Evolutionary conservation across 2,329 filamentous ascomycete species (phyloP), one percentile per base, ranked within the genome.

Genomic region (Ilyonectria destructans): DNA sequence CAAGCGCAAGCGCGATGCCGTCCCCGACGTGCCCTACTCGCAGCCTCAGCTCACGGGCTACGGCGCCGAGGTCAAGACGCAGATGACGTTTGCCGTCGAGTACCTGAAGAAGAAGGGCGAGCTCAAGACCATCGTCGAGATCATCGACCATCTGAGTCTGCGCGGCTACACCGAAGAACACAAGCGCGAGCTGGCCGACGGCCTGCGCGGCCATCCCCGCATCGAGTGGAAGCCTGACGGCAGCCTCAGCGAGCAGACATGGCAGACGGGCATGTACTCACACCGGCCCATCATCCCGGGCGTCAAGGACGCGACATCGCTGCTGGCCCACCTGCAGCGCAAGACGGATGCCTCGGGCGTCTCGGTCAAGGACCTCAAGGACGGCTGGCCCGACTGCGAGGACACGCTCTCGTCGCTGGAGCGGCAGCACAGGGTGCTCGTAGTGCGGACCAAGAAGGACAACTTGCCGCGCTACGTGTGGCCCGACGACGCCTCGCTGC

Each of bases 391-490:
- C 26, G 91, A 92, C 75, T 97, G 94, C 77, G 91, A 95, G 68
- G 89, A 92, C 21, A 89, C 92, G 10, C 92, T 99, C 79, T 89
- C 92, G 70, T 86, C 89, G 73, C 87, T 99, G 58, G 96, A 98
- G 84, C 83, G 82, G 46, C 89, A 93, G 79, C 92, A 95, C 77
- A 92, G 92, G 80, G 87, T 98, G 52, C 87, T 98, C 40, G 94
- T 98, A 6, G 93, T 94, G 23, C 90, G 95, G 69, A 95, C 95
- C 63, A 97, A 96, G 83, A 98, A 98, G 84, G 96, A 98, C 80
- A 92, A 93, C 77, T 89, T 93, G 74, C 91, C 96, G 2, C 91
- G 92, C 75, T 93, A 92, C 84, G 91, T 99, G 60, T 98, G 95
- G 94, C 88, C 91, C 59, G 94, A 99, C 80, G 94, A 97, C 75